These are phyloP conservation scores for Antitrichia curtipendula DNA, from an alignment of 225 moss, liverwort and hornwort species.

Conservation along the genomic window DNA sequence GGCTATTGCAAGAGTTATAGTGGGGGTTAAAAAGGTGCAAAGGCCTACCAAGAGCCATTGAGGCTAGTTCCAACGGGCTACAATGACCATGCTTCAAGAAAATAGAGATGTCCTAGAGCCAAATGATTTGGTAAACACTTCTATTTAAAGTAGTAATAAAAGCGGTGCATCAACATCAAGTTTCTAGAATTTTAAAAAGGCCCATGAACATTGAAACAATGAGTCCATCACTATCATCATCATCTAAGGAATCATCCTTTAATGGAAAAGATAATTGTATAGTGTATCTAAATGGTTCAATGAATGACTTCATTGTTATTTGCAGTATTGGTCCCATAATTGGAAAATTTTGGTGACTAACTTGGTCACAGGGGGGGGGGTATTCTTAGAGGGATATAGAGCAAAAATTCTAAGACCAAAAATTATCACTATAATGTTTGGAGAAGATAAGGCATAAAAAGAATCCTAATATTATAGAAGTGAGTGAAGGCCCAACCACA, in stretches of 20 bases:
- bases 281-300: not conserved
- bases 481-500: no score
- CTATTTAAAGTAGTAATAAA: not conserved
- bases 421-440: not conserved
- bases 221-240: fast-evolving
- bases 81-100: no score
- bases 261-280: no score
- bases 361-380: fast-evolving
- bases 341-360: no score
- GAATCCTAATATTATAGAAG: not conserved
- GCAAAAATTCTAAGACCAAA: not conserved
- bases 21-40: no score
- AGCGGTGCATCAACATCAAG: not conserved
- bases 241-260: not conserved
- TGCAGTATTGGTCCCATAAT: not conserved
- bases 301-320: not conserved
- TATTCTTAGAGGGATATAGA: not conserved
- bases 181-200: not conserved
- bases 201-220: not conserved
- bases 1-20: no score
- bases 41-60: no score
- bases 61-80: no score
- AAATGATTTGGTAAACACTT: not conserved
- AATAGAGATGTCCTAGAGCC: no score
- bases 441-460: not conserved